phyloP scores from a whole-genome alignment of 2,329 filamentous ascomycete genomes.

The Elsinoe necatrix region DNA sequence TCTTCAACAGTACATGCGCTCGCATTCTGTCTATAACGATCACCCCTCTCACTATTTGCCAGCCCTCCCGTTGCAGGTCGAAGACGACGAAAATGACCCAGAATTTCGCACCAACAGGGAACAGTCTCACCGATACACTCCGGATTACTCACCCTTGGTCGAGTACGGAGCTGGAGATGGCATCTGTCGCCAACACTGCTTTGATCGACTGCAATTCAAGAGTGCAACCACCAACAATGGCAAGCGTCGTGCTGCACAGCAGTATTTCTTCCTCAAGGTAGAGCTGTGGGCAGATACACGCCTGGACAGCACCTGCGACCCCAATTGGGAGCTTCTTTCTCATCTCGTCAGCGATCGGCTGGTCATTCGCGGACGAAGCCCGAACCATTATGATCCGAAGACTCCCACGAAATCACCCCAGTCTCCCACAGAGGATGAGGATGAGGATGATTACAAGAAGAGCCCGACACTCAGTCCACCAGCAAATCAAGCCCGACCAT shows the following conservation, averaged over 20 bases:
- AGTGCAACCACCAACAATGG: conserved; percentile 91
- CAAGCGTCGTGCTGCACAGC: conserved; percentile 79
- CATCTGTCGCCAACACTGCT: conserved; percentile 48
- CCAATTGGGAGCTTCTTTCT: conserved; percentile 62
- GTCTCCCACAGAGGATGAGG: neutral
- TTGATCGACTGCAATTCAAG: conserved; percentile 91
- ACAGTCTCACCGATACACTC: neutral
- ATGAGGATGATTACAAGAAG: conserved; percentile 1
- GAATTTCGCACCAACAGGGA: conserved; percentile 8
- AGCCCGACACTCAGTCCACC: neutral
- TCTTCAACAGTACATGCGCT: conserved; percentile 28
- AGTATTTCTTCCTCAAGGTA: conserved; percentile 85
- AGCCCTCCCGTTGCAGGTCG: conserved; percentile 6
- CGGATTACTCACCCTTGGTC: conserved; percentile 6
- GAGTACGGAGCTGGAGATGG: conserved; percentile 10
- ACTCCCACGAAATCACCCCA: conserved; percentile 20
- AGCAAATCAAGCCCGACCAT: neutral
- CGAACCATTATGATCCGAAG: conserved; percentile 52
- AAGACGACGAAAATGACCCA: conserved; percentile 3
- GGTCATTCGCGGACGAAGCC: conserved; percentile 78
- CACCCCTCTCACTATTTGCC: conserved; percentile 36
- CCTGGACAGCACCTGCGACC: conserved; percentile 33
- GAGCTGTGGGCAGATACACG: conserved; percentile 69
- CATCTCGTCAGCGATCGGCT: conserved; percentile 67
- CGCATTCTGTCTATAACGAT: conserved; percentile 31